A percentile compares a stretch with the other conserved stretches of the same genome.
phyloP scores from a whole-genome alignment of 306 rosid species.

The Corylus americana region DNA sequence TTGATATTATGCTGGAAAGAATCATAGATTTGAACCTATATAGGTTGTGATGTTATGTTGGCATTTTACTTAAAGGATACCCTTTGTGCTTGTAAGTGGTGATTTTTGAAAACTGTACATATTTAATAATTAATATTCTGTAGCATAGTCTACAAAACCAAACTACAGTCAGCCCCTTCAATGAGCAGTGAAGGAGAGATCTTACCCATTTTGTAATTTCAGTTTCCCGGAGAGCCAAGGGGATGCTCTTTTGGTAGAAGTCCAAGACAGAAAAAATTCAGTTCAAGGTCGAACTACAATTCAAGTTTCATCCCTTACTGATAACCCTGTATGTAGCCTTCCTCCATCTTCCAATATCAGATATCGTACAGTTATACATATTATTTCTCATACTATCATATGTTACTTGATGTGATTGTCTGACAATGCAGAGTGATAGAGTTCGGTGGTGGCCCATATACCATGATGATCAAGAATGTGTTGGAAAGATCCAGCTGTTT shows the following conservation, averaged over 20 bases:
- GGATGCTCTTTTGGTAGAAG: constrained; percentile 77
- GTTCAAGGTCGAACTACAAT: constrained; percentile 79
- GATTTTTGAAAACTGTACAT: neutral
- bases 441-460: constrained; percentile 92
- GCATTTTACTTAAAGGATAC: neutral
- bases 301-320: constrained; percentile 76
- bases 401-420: constrained; percentile 22
- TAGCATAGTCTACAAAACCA: neutral
- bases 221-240: constrained; percentile 94
- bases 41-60: neutral
- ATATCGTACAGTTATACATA: neutral
- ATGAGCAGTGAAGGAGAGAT: constrained; percentile 7
- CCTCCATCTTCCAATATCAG: constrained; percentile 16
- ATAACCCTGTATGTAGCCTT: constrained; percentile 56
- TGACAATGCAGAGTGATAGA: constrained; percentile 64
- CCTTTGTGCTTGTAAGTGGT: neutral
- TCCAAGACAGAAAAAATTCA: constrained; percentile 68
- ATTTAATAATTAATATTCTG: neutral
- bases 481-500: constrained; percentile 89
- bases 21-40: neutral
- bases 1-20: neutral
- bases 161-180: neutral
- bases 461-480: constrained; percentile 83
- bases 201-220: constrained; percentile 39
- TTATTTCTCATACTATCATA: constrained; percentile 12